Percentiles rank a stretch among this genome's conserved stretches.
These are phyloP conservation scores for Cicer arietinum DNA, from an alignment of 306 rosid species.

Conservation along the genomic window DNA sequence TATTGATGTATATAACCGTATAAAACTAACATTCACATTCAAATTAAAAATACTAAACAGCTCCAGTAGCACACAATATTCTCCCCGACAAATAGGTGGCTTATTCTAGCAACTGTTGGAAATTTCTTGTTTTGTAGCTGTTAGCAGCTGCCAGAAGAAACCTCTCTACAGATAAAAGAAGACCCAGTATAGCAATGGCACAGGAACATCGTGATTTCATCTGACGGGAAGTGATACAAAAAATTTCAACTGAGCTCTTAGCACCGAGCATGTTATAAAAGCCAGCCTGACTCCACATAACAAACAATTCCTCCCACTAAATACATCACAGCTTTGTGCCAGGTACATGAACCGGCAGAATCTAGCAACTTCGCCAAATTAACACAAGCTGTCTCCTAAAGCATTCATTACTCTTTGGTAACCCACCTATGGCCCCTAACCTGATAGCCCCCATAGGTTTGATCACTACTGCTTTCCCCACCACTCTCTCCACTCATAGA, in stretches of 20 bases:
- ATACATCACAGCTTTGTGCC: constrained; percentile 38
- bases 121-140: constrained; percentile 27
- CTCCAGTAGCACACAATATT: constrained; percentile 25
- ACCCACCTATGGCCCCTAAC: constrained; percentile 90
- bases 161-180: constrained; percentile 48
- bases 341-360: constrained; percentile 27
- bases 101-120: constrained; percentile 41
- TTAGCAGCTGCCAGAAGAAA: constrained; percentile 39
- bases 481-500: constrained; percentile 89
- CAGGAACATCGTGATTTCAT: constrained; percentile 38
- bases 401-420: constrained; percentile 71
- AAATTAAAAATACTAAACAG: constrained; percentile 26
- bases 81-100: constrained; percentile 29
- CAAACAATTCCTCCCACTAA: constrained; percentile 33
- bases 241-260: constrained; percentile 31
- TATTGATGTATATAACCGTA: not conserved
- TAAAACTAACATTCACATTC: constrained; percentile 20
- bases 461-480: constrained; percentile 95
- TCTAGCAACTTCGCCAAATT: constrained; percentile 30
- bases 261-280: constrained; percentile 38
- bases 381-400: constrained; percentile 35
- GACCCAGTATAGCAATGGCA: constrained; percentile 34
- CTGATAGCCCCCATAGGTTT: constrained; percentile 75
- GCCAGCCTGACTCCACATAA: constrained; percentile 32
- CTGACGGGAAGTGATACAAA: constrained; percentile 25